phyloP scores from a whole-genome alignment of 495 filamentous ascomycete genomes.

The Podospora conica region DNA sequence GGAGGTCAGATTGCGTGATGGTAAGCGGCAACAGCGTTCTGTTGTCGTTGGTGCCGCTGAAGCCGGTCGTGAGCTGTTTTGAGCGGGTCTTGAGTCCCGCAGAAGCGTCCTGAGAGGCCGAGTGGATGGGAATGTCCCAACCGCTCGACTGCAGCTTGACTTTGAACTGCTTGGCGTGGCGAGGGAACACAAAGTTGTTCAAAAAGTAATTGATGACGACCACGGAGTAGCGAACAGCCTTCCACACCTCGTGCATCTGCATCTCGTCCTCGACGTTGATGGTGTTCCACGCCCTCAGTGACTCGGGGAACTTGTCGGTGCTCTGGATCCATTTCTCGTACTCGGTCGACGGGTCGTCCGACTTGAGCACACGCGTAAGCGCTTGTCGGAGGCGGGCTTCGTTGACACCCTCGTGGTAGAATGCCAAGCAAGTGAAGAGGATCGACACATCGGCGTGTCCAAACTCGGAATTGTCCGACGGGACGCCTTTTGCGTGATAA shows the following conservation, averaged over 20 bases:
- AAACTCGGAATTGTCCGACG: conserved; percentile 45
- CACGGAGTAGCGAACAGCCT: conserved; percentile 29
- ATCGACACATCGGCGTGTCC: conserved; percentile 53
- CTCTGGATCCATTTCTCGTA: conserved; percentile 43
- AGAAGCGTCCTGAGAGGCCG: neutral
- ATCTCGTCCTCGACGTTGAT: conserved; percentile 47
- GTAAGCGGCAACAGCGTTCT: conserved; percentile 44
- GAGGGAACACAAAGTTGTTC: conserved; percentile 50
- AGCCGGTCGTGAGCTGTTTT: conserved; percentile 41
- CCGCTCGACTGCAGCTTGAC: conserved; percentile 48
- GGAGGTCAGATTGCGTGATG: conserved; percentile 48
- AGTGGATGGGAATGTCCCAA: conserved; percentile 47
- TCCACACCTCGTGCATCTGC: conserved; percentile 41
- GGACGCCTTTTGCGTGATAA: conserved; percentile 44
- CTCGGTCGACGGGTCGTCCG: conserved; percentile 45
- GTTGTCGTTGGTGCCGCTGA: conserved; percentile 52
- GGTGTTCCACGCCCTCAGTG: conserved; percentile 38
- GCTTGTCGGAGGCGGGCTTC: conserved; percentile 34
- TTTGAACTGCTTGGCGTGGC: conserved; percentile 47
- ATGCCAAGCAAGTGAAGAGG: conserved; percentile 46
- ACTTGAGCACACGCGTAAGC: conserved; percentile 38
- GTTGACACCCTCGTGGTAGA: conserved; percentile 46
- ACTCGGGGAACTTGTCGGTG: conserved; percentile 33
- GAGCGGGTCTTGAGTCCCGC: conserved; percentile 1
- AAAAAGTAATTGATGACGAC: conserved; percentile 46